These are phyloP conservation scores for Termitomyces sp. DNA, from an alignment of 768 basidiomycete genomes.

Conservation along the genomic window DNA sequence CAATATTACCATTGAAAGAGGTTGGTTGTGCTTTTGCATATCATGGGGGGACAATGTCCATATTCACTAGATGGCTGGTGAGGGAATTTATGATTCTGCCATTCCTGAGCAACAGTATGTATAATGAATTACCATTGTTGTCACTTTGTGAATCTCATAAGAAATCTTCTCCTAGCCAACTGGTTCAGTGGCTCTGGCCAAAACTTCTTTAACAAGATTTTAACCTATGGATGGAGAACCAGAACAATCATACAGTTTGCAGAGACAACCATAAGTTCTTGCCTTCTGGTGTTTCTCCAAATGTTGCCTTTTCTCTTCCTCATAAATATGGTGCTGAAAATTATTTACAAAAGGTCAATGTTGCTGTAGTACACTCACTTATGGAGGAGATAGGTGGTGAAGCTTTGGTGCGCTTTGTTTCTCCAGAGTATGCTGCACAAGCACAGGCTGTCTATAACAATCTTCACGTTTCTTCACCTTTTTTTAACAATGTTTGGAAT, in stretches of 20 bases:
- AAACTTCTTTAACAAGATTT: slow-evolving; percentile 18
- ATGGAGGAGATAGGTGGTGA: slow-evolving; percentile 27
- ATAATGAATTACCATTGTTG: background rate
- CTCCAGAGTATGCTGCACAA: slow-evolving; percentile 19
- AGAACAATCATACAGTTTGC: slow-evolving; percentile 9
- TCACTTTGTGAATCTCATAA: background rate
- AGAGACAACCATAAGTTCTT: slow-evolving; percentile 26
- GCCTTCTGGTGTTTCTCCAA: slow-evolving; percentile 30
- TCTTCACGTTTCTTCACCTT: background rate
- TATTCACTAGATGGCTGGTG: slow-evolving; percentile 16
- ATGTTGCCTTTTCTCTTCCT: slow-evolving; percentile 20
- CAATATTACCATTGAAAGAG: slow-evolving; percentile 30
- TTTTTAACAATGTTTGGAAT: slow-evolving; percentile 1
- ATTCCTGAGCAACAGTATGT: slow-evolving; percentile 22
- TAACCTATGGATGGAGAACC: background rate
- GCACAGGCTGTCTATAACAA: background rate
- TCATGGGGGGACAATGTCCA: slow-evolving; percentile 29
- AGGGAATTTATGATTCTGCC: slow-evolving; percentile 18
- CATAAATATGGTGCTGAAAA: slow-evolving; percentile 9
- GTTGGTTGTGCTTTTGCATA: slow-evolving; percentile 27
- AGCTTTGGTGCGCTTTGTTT: slow-evolving; percentile 24
- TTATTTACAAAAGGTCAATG: slow-evolving; percentile 16
- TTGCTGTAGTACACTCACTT: slow-evolving; percentile 18
- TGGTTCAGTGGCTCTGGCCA: slow-evolving; percentile 25
- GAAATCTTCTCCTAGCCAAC: too few species aligned